Conservation (phyloP, 495 filamentous ascomycete genomes). For the Podospora didyma region DNA sequence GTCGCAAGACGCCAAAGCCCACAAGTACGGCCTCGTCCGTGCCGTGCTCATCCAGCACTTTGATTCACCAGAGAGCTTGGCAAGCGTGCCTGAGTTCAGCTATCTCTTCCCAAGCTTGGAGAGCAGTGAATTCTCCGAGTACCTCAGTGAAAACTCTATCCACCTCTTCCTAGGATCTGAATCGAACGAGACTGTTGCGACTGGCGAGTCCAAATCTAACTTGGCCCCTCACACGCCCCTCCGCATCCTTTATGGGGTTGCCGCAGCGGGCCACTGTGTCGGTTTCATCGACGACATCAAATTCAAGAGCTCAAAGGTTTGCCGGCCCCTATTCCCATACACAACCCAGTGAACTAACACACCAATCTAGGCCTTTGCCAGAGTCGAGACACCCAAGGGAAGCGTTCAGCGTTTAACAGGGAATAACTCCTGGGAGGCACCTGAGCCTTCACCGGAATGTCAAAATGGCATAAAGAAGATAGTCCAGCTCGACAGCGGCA, state of each 20-base stretch:
- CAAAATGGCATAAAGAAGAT: background rate
- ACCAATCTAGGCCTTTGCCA: background rate
- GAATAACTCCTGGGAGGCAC: background rate
- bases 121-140: slow-evolving; percentile 46
- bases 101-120: slow-evolving; percentile 27
- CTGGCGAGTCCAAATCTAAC: background rate
- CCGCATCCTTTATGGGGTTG: slow-evolving; percentile 10
- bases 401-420: background rate
- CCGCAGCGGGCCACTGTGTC: slow-evolving; percentile 17
- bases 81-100: slow-evolving; percentile 9
- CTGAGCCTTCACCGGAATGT: background rate
- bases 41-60: slow-evolving; percentile 63
- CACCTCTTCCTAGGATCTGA: slow-evolving; percentile 70
- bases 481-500: background rate
- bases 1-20: slow-evolving; percentile 3
- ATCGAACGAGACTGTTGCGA: background rate
- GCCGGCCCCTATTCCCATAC: background rate
- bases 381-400: background rate
- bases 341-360: background rate
- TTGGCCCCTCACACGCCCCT: background rate
- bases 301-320: slow-evolving; percentile 30
- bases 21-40: slow-evolving; percentile 59
- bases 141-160: slow-evolving; percentile 46
- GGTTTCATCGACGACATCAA: slow-evolving; percentile 24
- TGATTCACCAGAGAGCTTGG: slow-evolving; percentile 2